Base-by-base conservation (phyloP, 345 rosid genomes). In the Trapa bicornis region DNA sequence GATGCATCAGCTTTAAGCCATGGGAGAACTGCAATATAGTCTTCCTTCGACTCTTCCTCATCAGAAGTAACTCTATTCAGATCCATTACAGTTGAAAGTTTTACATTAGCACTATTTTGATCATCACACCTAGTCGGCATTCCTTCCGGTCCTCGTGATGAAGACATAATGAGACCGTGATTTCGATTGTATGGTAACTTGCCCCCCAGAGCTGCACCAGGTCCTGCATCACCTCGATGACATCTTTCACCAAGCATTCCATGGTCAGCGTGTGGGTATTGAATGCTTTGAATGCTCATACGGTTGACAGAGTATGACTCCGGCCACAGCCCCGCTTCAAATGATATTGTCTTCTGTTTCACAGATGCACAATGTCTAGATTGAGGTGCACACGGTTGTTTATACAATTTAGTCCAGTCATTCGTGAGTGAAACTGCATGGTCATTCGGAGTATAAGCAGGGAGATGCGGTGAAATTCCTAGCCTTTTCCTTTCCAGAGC, bases 1-100 rank as follows among this genome's bases (percentile, higher is more conserved):
- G 67, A 72, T 42, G 76, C 72, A 67, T 76, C 84, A 57, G 81
- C 76, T 76, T 75, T 80, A 61, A 89, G 80, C 94, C 96, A 92
- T 67, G 94, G 87, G 73, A 87, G 78, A 66, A 79, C 75, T n/a
- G 73, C 71, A 54, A 80, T 47, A 71, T 52, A 61, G 67, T 80
- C 86, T 65, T 82, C 85, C 16, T 76, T 77, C 42, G 43, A 80
- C 67, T 79, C 85, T 70, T 72, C 84, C 65, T 81, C 69, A 73
- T 76, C 37, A 6, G 63, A 32, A 33, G 35, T 9, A 33, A 58
- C 60, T 54, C 60, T 58, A 58, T 32, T 58, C 8, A 58, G 38
- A 58, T 58, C 38, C 38, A 58, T 58, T 11, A 5, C 16, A 6
- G 63, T 16, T 58, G 63, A 35, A 35, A 15, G 38, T 16, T 58